phyloP scores from a whole-genome alignment of 805 yeast species.

The Suhomyces canberraensis region DNA sequence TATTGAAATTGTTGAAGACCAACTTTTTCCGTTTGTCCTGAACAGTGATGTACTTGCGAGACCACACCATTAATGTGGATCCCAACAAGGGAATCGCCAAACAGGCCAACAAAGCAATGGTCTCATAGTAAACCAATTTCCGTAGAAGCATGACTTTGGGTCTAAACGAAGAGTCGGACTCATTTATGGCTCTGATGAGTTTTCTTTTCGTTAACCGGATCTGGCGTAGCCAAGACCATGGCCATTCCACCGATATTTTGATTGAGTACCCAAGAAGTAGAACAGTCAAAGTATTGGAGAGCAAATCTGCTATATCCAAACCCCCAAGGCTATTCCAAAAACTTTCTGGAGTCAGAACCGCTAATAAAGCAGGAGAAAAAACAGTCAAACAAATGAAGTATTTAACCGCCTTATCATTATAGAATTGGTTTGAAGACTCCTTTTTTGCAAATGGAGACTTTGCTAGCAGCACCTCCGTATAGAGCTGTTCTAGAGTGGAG shows the following conservation, averaged over 20 bases:
- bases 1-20: constrained; percentile 36
- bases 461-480: background rate
- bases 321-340: constrained; percentile 4
- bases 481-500: background rate
- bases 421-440: background rate
- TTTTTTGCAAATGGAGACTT: background rate
- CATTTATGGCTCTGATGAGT: constrained; percentile 14
- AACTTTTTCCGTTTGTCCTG: constrained; percentile 23
- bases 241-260: constrained; percentile 37
- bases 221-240: constrained; percentile 38
- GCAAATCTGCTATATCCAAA: constrained; percentile 21
- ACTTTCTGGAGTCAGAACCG: constrained; percentile 21
- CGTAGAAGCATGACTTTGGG: constrained; percentile 8
- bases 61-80: constrained; percentile 24
- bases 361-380: constrained; percentile 24
- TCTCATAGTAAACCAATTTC: constrained; percentile 14
- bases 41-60: constrained; percentile 23
- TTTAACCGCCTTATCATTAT: constrained; percentile 7
- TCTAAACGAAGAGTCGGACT: background rate
- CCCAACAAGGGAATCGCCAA: constrained; percentile 25
- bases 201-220: constrained; percentile 16
- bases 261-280: constrained; percentile 32
- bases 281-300: constrained; percentile 32
- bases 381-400: constrained; percentile 20
- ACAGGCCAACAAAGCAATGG: constrained; percentile 22